Evolutionary conservation across 495 filamentous ascomycete genomes (phyloP).

Genomic region (Geoglossum glabrum): DNA sequence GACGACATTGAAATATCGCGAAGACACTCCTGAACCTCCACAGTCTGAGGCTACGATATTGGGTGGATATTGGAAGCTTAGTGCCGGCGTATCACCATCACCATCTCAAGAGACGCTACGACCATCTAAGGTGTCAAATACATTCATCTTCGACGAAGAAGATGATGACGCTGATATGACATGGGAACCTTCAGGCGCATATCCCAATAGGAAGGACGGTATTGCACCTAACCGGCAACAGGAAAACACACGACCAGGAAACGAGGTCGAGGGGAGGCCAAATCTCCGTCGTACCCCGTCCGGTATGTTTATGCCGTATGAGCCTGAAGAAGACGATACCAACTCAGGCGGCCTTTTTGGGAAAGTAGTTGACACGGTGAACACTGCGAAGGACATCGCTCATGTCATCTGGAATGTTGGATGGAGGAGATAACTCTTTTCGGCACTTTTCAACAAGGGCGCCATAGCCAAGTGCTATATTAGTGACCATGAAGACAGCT

Average conservation of each 20-base stretch:
- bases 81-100: constrained; percentile 33
- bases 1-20: constrained; percentile 76
- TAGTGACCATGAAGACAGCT: not conserved
- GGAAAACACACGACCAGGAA: constrained; percentile 5
- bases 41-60: constrained; percentile 22
- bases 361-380: constrained; percentile 78
- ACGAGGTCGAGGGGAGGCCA: constrained; percentile 9
- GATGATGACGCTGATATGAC: constrained; percentile 35
- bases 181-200: constrained; percentile 25
- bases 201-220: constrained; percentile 18
- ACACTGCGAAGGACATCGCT: constrained; percentile 87
- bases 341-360: constrained; percentile 46
- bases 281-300: constrained; percentile 49
- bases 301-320: constrained; percentile 74
- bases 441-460: not conserved
- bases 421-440: constrained; percentile 42
- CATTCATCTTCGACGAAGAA: constrained; percentile 54
- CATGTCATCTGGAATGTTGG: constrained; percentile 98
- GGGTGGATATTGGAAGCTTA: constrained; percentile 22
- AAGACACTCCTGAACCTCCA: constrained; percentile 41
- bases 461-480: not conserved
- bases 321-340: constrained; percentile 45
- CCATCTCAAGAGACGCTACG: constrained; percentile 59
- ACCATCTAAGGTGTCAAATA: constrained; percentile 46
- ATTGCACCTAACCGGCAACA: constrained; percentile 7